Conservation (phyloP, 176 grass and related monocot species). For the Rhynchospora tenuis region DNA sequence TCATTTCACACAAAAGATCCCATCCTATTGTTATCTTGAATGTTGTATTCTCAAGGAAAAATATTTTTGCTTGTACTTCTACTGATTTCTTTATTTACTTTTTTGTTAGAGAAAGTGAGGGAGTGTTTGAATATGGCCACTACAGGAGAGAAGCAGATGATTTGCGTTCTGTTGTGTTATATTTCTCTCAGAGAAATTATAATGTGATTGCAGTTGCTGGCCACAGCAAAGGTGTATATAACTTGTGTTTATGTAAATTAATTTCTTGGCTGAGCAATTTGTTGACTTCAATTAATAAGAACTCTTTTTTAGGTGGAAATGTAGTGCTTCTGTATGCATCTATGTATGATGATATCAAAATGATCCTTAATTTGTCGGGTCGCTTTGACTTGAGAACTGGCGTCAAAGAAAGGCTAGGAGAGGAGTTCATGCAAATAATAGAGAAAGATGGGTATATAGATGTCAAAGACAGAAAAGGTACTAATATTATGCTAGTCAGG, state of each 20-base stretch:
- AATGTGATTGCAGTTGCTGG: slow-evolving; percentile 54
- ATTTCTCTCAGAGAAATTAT: slow-evolving; percentile 45
- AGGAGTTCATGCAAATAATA: slow-evolving; percentile 67
- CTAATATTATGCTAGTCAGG: not conserved
- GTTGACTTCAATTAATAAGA: not conserved
- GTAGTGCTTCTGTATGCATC: slow-evolving; percentile 87
- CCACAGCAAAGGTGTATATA: slow-evolving; percentile 65
- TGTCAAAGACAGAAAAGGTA: slow-evolving; percentile 56
- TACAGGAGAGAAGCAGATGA: slow-evolving; percentile 63
- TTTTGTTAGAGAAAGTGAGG: slow-evolving; percentile 60
- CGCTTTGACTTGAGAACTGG: slow-evolving; percentile 75
- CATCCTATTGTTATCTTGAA: not conserved
- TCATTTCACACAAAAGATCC: not conserved
- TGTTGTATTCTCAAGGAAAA: not conserved
- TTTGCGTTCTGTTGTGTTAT: slow-evolving; percentile 43
- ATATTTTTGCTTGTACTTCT: not conserved
- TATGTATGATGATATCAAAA: slow-evolving; percentile 48
- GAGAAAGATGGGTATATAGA: slow-evolving; percentile 83
- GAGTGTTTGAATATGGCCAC: slow-evolving; percentile 61
- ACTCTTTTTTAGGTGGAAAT: slow-evolving; percentile 58
- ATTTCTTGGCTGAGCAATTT: not conserved
- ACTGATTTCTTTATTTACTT: slow-evolving; percentile 12
- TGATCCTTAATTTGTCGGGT: slow-evolving; percentile 67
- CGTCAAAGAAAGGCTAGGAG: slow-evolving; percentile 61
- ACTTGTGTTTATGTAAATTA: not conserved